Conservation (phyloP, 352 stramenopile genomes). For the Phytophthora uliginosa region DNA sequence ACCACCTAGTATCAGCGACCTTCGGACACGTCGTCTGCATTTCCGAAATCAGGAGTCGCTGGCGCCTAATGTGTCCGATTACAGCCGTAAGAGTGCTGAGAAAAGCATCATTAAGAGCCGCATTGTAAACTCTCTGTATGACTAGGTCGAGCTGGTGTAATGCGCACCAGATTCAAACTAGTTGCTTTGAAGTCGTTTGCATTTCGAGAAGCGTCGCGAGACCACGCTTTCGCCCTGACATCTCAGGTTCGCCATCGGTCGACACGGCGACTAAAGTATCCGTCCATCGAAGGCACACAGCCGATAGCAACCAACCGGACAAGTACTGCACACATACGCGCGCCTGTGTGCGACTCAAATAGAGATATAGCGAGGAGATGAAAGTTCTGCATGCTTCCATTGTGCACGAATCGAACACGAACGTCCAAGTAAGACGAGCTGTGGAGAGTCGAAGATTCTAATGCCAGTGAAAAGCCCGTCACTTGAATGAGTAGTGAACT, state of each 20-base stretch:
- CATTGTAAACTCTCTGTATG: slow-evolving; percentile 15
- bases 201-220: slow-evolving; percentile 8
- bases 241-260: background rate
- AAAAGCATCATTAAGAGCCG: slow-evolving; percentile 19
- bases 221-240: background rate
- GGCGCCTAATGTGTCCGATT: slow-evolving; percentile 12
- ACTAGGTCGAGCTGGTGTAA: slow-evolving; percentile 31
- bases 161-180: slow-evolving; percentile 25
- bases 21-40: slow-evolving; percentile 24
- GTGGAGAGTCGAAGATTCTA: background rate
- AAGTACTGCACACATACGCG: background rate
- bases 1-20: slow-evolving; percentile 19
- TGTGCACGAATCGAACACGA: background rate
- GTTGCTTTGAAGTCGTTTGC: background rate
- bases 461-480: background rate
- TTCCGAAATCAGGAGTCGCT: slow-evolving; percentile 16
- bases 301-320: background rate
- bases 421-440: background rate
- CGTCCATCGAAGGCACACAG: background rate
- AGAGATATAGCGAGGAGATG: background rate
- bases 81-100: slow-evolving; percentile 5
- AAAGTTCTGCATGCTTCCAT: background rate
- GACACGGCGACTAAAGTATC: background rate
- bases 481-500: too few species aligned
- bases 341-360: background rate